Evolutionary conservation across 768 basidiomycete genomes (phyloP).

Genomic region (Hericium rajendrae): DNA sequence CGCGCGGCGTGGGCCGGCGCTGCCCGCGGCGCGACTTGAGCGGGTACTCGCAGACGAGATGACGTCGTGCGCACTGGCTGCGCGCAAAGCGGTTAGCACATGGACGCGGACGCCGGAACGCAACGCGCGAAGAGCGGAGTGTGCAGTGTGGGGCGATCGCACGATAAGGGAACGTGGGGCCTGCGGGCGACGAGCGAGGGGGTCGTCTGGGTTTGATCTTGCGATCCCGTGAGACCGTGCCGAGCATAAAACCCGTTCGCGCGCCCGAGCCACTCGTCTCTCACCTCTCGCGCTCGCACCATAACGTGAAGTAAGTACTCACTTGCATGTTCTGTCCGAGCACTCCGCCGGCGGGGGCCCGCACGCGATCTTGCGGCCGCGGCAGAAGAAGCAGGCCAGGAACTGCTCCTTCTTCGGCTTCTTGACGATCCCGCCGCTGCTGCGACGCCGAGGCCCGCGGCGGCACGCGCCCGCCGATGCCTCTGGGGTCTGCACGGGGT

Average conservation of each 20-base stretch:
- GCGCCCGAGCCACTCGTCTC: neutral
- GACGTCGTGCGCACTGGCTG: constrained; percentile 14
- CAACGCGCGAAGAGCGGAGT: neutral
- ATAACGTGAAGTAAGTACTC: constrained; percentile 10
- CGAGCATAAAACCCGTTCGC: neutral
- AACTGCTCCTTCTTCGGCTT: constrained; percentile 27
- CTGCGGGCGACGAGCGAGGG: no score
- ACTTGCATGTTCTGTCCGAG: constrained; percentile 27
- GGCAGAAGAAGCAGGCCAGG: constrained; percentile 30
- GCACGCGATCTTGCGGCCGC: constrained; percentile 32
- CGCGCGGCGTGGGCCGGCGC: constrained; percentile 7
- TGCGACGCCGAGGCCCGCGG: neutral
- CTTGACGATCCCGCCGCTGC: neutral
- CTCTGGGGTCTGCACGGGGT: neutral
- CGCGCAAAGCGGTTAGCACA: neutral
- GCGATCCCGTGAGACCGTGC: no score
- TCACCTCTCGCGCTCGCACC: neutral
- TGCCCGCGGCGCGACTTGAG: constrained; percentile 18
- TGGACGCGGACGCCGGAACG: constrained; percentile 2
- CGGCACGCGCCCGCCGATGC: neutral
- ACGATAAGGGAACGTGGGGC: neutral
- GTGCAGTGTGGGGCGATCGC: neutral
- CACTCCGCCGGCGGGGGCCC: constrained; percentile 21
- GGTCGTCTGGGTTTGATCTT: no score
- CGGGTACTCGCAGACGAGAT: constrained; percentile 9